Evolutionary conservation across 176 grass and related monocot species (phyloP), one percentile per base, ranked within the genome.

Genomic region (Aegilops sharonensis): DNA sequence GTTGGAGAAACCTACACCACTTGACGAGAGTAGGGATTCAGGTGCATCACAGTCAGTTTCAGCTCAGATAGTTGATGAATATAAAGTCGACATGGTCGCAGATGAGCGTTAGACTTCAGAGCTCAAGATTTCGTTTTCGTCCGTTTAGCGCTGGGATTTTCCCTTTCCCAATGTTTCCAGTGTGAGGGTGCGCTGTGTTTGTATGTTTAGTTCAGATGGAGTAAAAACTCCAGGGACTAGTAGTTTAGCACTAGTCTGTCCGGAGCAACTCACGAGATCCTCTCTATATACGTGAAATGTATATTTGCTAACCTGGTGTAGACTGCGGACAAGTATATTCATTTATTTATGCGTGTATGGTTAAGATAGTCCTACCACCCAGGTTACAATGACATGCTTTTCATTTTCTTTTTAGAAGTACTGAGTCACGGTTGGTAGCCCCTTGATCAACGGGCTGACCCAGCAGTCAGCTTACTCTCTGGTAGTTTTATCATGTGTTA

Each of bases 231-330:
- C 37, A 79, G 65, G 73, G 78, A 54, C 78, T 86, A 73, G 89
- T 83, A 83, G 80, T 83, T 83, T 50, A 78, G 47, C 76, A 43
- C 81, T 88, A 88, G 73, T 85, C 71, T 75, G 18, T 77, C 81
- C 47, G 85, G 78, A 84, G 32, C 76, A 82, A 88, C 86, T 83
- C 83, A 43, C 47, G 10, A 67, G 30, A 88, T 80, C 85, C 52
- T 83, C 36, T 85, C 42, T 85, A 54, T 86, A 93, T 91, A 91
- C 77, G 63, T 82, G 83, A 88, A 90, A 90, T 89, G 89, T 88
- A 93, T 78, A 79, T 88, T 88, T 75, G 79, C 83, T 83, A 86
- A 85, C 80, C 48, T 83, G 30, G 79, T 83, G 86, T 71, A 48
- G 47, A 56, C 50, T 34, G 74, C 31, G 48, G 61, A 70, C 64